Evolutionary conservation across 345 rosid genomes (phyloP).

Genomic region (Salix brachista): DNA sequence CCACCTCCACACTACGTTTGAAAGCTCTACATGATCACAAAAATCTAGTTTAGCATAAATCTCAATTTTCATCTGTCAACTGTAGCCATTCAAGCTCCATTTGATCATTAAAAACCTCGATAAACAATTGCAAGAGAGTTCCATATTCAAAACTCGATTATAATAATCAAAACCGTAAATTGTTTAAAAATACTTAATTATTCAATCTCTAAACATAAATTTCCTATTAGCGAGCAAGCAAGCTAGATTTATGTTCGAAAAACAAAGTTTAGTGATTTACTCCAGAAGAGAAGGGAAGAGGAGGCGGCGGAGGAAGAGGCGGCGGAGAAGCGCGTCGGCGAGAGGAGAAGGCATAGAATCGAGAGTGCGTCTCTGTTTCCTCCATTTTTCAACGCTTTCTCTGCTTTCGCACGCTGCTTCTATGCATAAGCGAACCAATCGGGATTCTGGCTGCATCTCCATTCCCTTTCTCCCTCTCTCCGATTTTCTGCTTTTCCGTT

Average conservation of each 20-base stretch:
- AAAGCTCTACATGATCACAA: conserved; percentile 47
- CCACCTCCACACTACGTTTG: conserved; percentile 61
- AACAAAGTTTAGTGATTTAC: conserved; percentile 26
- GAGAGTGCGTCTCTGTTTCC: conserved; percentile 66
- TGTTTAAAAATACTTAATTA: too few relatives aligned
- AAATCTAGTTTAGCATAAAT: neutral
- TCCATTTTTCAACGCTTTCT: conserved; percentile 67
- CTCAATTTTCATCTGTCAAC: neutral
- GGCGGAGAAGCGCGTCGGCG: conserved; percentile 65
- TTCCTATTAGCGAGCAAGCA: too few relatives aligned
- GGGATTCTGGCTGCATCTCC: conserved; percentile 36
- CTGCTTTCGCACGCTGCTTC: conserved; percentile 64
- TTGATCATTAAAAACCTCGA: too few relatives aligned
- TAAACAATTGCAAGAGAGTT: too few relatives aligned
- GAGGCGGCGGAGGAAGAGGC: conserved; percentile 62
- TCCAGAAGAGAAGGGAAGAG: conserved; percentile 90
- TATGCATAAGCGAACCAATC: conserved; percentile 58
- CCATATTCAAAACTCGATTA: too few relatives aligned
- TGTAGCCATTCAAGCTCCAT: too few relatives aligned
- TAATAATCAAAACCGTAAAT: too few relatives aligned
- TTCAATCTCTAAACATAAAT: too few relatives aligned
- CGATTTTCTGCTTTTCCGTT: neutral
- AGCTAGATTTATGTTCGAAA: too few relatives aligned
- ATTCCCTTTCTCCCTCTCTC: neutral
- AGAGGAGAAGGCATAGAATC: conserved; percentile 72